Base-by-base conservation (phyloP, 2,329 filamentous ascomycete species). In the Venturia nashicola region DNA sequence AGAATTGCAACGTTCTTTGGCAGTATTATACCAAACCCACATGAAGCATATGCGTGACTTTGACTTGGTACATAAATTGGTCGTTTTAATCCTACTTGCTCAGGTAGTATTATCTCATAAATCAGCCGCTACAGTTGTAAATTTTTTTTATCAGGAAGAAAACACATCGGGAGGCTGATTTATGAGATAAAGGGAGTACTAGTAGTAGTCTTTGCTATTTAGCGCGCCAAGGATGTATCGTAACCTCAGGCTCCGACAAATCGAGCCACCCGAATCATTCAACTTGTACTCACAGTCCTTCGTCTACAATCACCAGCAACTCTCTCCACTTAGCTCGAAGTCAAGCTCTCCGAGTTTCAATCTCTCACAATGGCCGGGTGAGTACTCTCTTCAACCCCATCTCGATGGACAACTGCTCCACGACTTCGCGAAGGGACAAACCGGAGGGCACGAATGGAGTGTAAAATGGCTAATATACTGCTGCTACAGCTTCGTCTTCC, bases 401-500 rank as follows among this genome's bases (percentile, higher is more conserved):
- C 69, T 60, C 68, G 69, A 72, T 69, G 73, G 73, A 73, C 72
- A 66, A n/a, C 12, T 8, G 9, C 18, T 51, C 23, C 48, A 54
- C 23, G 14, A 36, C 14, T 34, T 36, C 51, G 3, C 14, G 51
- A 34, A 57, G 27, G 51, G 18, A 57, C 32, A 27, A n/a, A n/a
- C 14, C 51, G 51, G 51, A 11, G 36, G 27, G 32, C 5, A 57
- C 32, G 27, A 36, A 8, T 34, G 51, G 8, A 5, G 39, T 44
- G n/a, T n/a, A 14, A 12, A 16, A 34, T 51, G 32, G 64, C 61
- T 65, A 62, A 65, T 20, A 18, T 36, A 5, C 14, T 44, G 34
- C 16, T 72, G 73, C 61, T 70, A 23, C 62, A 81, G 80, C 67
- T 72, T 86, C 73, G 69, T 91, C 79, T 80, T 89, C 83, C 86